Base-by-base conservation (phyloP, 192 early-diverging fungal genomes). In the Coemansia sp. region DNA sequence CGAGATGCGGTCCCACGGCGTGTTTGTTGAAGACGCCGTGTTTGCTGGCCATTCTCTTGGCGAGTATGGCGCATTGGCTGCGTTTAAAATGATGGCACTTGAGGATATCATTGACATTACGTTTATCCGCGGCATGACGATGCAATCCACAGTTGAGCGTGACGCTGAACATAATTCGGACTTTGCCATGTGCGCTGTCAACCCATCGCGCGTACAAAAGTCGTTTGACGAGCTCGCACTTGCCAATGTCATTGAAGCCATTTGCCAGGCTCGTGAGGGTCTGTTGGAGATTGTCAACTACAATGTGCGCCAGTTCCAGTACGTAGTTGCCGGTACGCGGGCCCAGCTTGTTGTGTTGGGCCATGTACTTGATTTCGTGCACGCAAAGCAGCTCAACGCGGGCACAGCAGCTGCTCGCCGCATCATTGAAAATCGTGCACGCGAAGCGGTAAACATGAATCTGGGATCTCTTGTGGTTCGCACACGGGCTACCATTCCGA, bases 41-140 rank as follows among this genome's bases (percentile, higher is more conserved):
- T 88, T 96, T 62, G 93, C 93, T 50, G 94, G 96, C 61, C 96
- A 98, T 83, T 92, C 92, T 64, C 86, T 98, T 58, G 96, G 96
- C 81, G 96, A 98, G 67, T 96, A 96, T 72, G 93, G 94, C 69
- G 94, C 91, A 19, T 80, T 98, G 59, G 86, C 92, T 2, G 83
- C 94, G 23, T 85, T 94, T 49, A 91, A 89, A 60, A 87, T 93
- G 3, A 80, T 96, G 22, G 82, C 88, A 15, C 85, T 94, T 57
- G 92, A 95, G 70, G 85, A 88, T 21, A 72, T 95, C 9, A 87
- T 94, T 43, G 94, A 96, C 65, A 89, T 98, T 21, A 92, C 92
- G 21, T 96, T 98, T 82, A 92, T 94, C 85, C 91, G 96, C 72
- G 96, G 96, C 67, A 93, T 94, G 91, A 94, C 94, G n/a, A 96